Base-by-base conservation (phyloP, 2,329 filamentous ascomycete genomes). In the Knoxdaviesia proteae region DNA sequence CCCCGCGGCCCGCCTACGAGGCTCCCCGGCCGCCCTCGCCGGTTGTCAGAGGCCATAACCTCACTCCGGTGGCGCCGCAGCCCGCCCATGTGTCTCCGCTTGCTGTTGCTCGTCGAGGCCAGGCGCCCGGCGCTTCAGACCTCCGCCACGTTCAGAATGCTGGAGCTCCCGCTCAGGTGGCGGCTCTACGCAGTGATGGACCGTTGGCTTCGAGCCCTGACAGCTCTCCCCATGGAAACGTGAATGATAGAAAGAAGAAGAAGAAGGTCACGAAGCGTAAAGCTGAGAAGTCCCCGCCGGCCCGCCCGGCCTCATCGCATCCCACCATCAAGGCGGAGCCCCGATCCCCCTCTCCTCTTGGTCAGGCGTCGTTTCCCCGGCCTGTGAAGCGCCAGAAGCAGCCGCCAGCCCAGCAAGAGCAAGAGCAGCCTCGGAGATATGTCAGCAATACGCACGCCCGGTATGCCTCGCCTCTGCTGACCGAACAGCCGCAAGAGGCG, bases 41-140 rank as follows among this genome's bases (percentile, higher is more conserved):
- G 42, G 62, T 87, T 45, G 67, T 87, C 51, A 74, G 76, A 53
- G 77, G 76, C 50, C 79, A 86, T 54, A 77, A 87, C 51, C 71
- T 77, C 41, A 77, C 76, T 34, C 80, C 79, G 37, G 61, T 79
- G 53, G 82, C 82, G 42, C 81, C 83, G 31, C 81, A 83, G 53
- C 80, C 83, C 42, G 75, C 77, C 40, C 78, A 82, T 53, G 74
- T 74, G 48, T 67, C 80, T 56, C 63, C 69, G 48, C 54, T 78
- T 60, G 62, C 69, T 50, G 20, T 20, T 20, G 20, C 20, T 3
- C 20, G 20, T 20, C 20, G 20, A 20, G 20, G 20, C 20, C 20
- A 20, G 20, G 20, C 20, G 20, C 20, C 20, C 20, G 20, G 20
- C 20, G 20, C 20, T 20, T 54, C 9, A 51, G 48, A 45, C 50